phyloP scores from a whole-genome alignment of 2,329 filamentous ascomycete species.

The Cyanodermella asteris region DNA sequence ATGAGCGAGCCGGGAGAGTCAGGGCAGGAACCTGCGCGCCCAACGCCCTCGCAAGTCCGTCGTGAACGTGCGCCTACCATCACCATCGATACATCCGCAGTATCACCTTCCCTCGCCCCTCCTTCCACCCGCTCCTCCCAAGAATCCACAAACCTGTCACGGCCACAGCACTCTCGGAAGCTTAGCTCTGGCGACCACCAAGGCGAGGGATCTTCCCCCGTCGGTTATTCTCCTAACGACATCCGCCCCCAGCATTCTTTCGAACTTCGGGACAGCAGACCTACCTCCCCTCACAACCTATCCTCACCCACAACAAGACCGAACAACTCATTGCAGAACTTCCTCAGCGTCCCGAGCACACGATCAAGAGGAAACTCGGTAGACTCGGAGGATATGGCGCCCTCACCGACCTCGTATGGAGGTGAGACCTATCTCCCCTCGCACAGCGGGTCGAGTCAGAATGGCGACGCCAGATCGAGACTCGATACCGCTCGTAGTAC shows the following conservation, averaged over 20 bases:
- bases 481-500: slow-evolving; percentile 21
- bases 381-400: slow-evolving; percentile 36
- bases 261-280: slow-evolving; percentile 37
- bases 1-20: too few relatives aligned
- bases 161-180: too few relatives aligned
- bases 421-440: slow-evolving; percentile 32
- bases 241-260: slow-evolving; percentile 32
- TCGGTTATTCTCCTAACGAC: slow-evolving; percentile 24
- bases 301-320: slow-evolving; percentile 37
- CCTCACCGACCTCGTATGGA: slow-evolving; percentile 29
- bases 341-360: slow-evolving; percentile 40
- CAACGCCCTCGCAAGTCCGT: slow-evolving; percentile 4
- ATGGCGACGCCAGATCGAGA: slow-evolving; percentile 11
- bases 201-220: too few relatives aligned
- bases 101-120: too few relatives aligned
- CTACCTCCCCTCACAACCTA: slow-evolving; percentile 45
- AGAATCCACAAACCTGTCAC: too few relatives aligned
- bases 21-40: slow-evolving; percentile 1
- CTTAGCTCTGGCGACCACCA: too few relatives aligned
- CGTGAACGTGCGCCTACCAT: slow-evolving; percentile 29
- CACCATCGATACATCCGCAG: slow-evolving; percentile 34
- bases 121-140: too few relatives aligned
- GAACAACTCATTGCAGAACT: slow-evolving; percentile 31
- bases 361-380: slow-evolving; percentile 43
- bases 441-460: slow-evolving; percentile 20